Percentiles rank a stretch among this genome's conserved stretches.
Evolutionary conservation across 495 filamentous ascomycete species (phyloP).

Genomic region (Arthonia radiata): DNA sequence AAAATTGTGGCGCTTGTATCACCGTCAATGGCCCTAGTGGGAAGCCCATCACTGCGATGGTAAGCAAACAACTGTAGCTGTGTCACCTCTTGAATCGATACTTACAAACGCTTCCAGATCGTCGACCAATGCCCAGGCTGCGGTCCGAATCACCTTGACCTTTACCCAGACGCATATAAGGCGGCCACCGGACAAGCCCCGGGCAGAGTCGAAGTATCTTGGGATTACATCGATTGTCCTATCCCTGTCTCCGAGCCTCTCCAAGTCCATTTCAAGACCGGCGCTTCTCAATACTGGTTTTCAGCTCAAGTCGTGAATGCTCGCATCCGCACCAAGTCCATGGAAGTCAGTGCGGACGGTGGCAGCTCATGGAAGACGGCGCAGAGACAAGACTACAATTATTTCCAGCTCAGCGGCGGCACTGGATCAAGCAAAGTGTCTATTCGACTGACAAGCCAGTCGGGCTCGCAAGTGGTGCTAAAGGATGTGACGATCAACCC

Average conservation of each 20-base stretch:
- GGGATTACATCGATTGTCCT: constrained; percentile 24
- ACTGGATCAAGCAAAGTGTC: constrained; percentile 26
- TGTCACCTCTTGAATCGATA: background rate
- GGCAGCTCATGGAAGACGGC: constrained; percentile 27
- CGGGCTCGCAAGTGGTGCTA: no score
- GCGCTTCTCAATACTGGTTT: constrained; percentile 28
- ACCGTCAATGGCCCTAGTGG: constrained; percentile 26
- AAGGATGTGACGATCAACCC: no score
- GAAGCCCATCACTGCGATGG: constrained; percentile 37
- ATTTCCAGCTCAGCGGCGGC: constrained; percentile 28
- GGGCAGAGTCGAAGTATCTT: constrained; percentile 30
- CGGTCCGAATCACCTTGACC: constrained; percentile 28
- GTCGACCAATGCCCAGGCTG: constrained; percentile 37
- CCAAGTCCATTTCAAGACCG: constrained; percentile 29
- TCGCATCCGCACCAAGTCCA: constrained; percentile 22
- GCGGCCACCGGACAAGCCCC: constrained; percentile 18
- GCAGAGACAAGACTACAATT: constrained; percentile 28
- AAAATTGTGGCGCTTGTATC: constrained; percentile 32
- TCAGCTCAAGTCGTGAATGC: no score
- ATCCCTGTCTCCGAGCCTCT: constrained; percentile 26
- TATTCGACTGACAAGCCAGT: constrained; percentile 27
- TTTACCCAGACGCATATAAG: constrained; percentile 30
- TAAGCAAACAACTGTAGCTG: constrained; percentile 9
- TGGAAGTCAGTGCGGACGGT: constrained; percentile 33
- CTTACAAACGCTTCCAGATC: constrained; percentile 15